Evolutionary conservation across 208 protist genomes (phyloP).

Genomic region (Lotmaria passim): DNA sequence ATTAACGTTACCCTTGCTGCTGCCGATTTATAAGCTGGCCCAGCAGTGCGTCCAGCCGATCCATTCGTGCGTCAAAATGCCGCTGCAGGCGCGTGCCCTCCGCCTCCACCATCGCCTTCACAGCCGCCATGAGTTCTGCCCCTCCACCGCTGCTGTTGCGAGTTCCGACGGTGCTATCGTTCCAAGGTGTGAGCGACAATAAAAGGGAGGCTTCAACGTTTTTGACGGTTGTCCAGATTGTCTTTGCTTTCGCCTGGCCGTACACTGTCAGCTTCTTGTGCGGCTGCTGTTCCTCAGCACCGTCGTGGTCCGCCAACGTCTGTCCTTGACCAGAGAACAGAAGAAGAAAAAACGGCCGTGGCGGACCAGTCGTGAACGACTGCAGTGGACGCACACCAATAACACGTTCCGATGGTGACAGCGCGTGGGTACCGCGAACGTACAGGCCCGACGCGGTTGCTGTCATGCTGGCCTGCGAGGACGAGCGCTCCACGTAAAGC

Average conservation of each 20-base stretch:
- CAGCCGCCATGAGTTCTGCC: slow-evolving; percentile 4
- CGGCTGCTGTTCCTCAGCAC: not conserved
- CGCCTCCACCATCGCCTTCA: slow-evolving; percentile 14
- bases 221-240: slow-evolving; percentile 1
- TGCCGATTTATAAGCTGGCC: not conserved
- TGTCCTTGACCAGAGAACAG: slow-evolving; percentile 11
- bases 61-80: slow-evolving; percentile 26
- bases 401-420: not conserved
- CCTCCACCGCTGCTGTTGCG: not conserved
- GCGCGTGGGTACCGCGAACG: slow-evolving; percentile 16
- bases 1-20: no score
- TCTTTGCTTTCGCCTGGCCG: slow-evolving; percentile 6
- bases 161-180: no score
- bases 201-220: slow-evolving; percentile 15
- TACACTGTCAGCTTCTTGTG: slow-evolving; percentile 1
- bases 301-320: not conserved
- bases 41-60: slow-evolving; percentile 23
- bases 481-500: not conserved
- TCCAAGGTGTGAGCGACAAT: slow-evolving; percentile 9
- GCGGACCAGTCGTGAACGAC: not conserved
- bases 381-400: not conserved
- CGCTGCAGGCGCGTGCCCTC: slow-evolving; percentile 26
- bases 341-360: slow-evolving; percentile 8
- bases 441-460: not conserved
- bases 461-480: not conserved